Conservation (phyloP, 331 rosid species). For the Rosa hybrid region DNA sequence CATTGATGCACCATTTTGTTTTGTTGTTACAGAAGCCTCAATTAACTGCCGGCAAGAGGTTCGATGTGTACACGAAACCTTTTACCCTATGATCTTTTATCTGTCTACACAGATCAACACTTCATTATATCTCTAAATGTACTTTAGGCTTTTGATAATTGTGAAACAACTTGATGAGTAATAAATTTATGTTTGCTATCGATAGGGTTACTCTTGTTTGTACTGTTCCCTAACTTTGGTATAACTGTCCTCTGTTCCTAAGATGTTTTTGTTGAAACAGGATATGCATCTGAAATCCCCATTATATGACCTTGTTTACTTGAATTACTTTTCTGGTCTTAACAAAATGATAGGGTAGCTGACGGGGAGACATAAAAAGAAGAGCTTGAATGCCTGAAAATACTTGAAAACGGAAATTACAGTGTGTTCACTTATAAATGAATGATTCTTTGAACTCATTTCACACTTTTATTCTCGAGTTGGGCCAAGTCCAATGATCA, state of each 20-base stretch:
- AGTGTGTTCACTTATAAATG: too few species aligned
- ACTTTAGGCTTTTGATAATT: not conserved
- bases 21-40: constrained; percentile 82
- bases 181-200: not conserved
- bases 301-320: not conserved
- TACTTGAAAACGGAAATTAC: too few species aligned
- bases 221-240: not conserved
- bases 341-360: not conserved
- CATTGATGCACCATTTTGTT: not conserved
- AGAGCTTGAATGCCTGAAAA: too few species aligned
- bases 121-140: not conserved
- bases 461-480: too few species aligned
- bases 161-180: not conserved
- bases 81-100: constrained; percentile 54
- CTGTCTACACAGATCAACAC: not conserved
- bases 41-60: constrained; percentile 58
- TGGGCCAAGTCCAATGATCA: too few species aligned
- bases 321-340: too few species aligned
- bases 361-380: too few species aligned
- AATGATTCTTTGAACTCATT: too few species aligned
- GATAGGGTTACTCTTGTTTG: not conserved
- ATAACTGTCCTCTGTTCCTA: not conserved
- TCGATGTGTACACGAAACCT: constrained; percentile 77
- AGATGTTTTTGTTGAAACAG: too few species aligned
- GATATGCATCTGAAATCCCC: too few species aligned